These are phyloP conservation scores for Zygotorulaspora danielsina DNA, from an alignment of 805 yeast species.

Conservation along the genomic window DNA sequence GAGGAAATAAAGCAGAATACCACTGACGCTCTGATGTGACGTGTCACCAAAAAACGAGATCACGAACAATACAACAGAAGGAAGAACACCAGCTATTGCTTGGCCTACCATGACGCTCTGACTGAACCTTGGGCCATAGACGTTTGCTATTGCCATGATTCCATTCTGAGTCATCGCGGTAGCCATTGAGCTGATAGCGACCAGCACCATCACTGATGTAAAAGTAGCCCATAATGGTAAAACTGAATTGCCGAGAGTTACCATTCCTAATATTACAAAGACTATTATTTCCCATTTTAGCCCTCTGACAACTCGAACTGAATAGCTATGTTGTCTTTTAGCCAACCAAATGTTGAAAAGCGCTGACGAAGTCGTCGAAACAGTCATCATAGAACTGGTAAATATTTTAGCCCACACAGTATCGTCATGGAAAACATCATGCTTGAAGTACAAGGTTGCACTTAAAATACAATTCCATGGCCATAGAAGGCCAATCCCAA, in stretches of 20 bases:
- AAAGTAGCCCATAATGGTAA: conserved; percentile 32
- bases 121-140: conserved; percentile 69
- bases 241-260: conserved; percentile 22
- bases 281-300: conserved; percentile 51
- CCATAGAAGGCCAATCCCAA: conserved; percentile 85
- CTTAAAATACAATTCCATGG: conserved; percentile 94
- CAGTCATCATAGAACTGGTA: conserved; percentile 84
- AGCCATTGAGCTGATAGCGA: conserved; percentile 64
- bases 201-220: conserved; percentile 56
- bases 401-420: conserved; percentile 54
- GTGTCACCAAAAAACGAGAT: conserved; percentile 48
- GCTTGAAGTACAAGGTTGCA: conserved; percentile 76
- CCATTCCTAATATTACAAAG: conserved; percentile 52
- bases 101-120: conserved; percentile 95
- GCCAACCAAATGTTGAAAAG: conserved; percentile 58
- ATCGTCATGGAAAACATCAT: conserved; percentile 47
- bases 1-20: conserved; percentile 37
- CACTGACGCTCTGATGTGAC: conserved; percentile 19
- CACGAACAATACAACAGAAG: conserved; percentile 54
- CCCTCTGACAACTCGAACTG: conserved; percentile 56
- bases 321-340: conserved; percentile 55
- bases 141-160: conserved; percentile 77
- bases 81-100: conserved; percentile 89
- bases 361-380: conserved; percentile 68
- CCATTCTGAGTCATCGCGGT: conserved; percentile 87